Percentiles rank a stretch among this genome's conserved stretches.
Conservation (phyloP, 345 rosid genomes). For the Citrus inodora region DNA sequence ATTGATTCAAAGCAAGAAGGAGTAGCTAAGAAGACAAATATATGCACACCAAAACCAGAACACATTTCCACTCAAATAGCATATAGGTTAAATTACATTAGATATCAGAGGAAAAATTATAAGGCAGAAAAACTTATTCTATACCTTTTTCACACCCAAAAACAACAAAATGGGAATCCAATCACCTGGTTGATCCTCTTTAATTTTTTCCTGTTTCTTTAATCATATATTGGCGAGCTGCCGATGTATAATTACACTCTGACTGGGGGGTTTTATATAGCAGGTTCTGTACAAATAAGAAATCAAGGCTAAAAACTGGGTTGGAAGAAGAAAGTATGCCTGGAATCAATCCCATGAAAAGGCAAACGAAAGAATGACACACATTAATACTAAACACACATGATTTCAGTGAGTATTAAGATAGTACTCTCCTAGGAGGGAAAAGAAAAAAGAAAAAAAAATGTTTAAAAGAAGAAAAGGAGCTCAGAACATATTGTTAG, state of each 20-base stretch:
- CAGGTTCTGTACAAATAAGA: slow-evolving; percentile 61
- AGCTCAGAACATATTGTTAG: slow-evolving; percentile 39
- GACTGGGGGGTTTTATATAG: slow-evolving; percentile 27
- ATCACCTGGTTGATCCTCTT: slow-evolving; percentile 55
- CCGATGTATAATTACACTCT: slow-evolving; percentile 64
- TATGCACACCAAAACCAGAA: slow-evolving; percentile 54
- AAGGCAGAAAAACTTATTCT: slow-evolving; percentile 38
- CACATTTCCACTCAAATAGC: slow-evolving; percentile 45
- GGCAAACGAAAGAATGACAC: slow-evolving; percentile 50
- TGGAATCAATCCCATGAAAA: slow-evolving; percentile 29
- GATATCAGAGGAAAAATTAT: slow-evolving; percentile 27
- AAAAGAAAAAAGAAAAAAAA: slow-evolving; percentile 16
- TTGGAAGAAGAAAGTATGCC: slow-evolving; percentile 30
- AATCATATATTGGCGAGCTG: slow-evolving; percentile 51
- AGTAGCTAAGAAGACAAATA: background rate
- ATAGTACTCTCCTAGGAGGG: slow-evolving; percentile 25
- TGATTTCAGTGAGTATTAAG: slow-evolving; percentile 31
- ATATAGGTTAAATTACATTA: slow-evolving; percentile 45
- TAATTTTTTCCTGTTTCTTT: slow-evolving; percentile 21
- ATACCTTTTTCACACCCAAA: slow-evolving; percentile 50
- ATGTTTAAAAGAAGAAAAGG: background rate
- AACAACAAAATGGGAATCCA: slow-evolving; percentile 32
- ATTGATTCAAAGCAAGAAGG: slow-evolving; percentile 1
- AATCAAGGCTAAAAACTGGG: slow-evolving; percentile 45
- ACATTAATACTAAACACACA: slow-evolving; percentile 36